A percentile compares a stretch with the other conserved stretches of the same genome.
These are phyloP conservation scores for Inga leiocalycina DNA, from an alignment of 306 rosid genomes.

Conservation along the genomic window DNA sequence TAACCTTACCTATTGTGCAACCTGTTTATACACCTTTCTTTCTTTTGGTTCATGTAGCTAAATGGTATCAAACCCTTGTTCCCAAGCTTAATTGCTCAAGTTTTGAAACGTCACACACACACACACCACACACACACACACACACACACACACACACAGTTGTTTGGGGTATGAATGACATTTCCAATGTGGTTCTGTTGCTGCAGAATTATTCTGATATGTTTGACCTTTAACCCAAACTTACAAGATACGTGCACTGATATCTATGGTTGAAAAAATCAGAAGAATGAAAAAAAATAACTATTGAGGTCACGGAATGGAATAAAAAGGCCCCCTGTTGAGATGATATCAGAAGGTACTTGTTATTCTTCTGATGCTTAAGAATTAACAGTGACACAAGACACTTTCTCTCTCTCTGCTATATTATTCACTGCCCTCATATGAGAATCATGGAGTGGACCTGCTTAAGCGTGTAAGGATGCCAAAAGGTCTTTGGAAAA, in stretches of 20 bases:
- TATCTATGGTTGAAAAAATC: background rate
- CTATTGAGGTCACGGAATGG: constrained; percentile 34
- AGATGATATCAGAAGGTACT: constrained; percentile 6
- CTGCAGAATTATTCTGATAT: constrained; percentile 39
- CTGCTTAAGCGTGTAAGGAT: background rate
- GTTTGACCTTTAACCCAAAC: constrained; percentile 52
- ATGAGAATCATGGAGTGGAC: constrained; percentile 34
- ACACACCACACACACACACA: background rate
- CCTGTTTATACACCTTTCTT: background rate
- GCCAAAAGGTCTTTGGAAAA: constrained; percentile 2
- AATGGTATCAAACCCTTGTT: background rate
- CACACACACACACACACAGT: constrained; percentile 3
- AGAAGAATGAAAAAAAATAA: background rate
- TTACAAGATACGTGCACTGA: constrained; percentile 42
- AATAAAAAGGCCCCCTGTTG: constrained; percentile 28
- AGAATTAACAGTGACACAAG: background rate
- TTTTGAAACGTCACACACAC: background rate
- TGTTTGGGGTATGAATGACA: constrained; percentile 50
- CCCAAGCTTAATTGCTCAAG: background rate
- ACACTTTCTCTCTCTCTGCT: constrained; percentile 18
- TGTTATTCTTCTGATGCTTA: background rate
- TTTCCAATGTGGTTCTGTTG: constrained; percentile 41
- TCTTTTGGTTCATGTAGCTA: background rate
- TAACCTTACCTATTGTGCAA: background rate
- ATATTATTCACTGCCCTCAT: constrained; percentile 32